Conservation (phyloP, 352 stramenopile genomes). For the Globisporangium recalcitrans region DNA sequence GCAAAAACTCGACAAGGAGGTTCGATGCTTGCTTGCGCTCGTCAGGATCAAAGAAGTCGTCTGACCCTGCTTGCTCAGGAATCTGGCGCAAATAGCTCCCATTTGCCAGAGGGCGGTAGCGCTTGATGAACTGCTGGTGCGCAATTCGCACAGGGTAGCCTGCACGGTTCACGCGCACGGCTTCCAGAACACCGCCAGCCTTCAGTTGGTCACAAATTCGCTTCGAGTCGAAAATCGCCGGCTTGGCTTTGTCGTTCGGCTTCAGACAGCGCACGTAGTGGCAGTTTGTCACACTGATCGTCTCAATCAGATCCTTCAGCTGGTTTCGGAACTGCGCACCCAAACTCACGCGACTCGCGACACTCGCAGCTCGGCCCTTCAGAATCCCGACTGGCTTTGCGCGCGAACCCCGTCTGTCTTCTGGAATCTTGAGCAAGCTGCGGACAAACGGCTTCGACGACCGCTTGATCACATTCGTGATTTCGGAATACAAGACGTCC, state of each 20-base stretch:
- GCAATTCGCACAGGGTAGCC: conserved; percentile 97
- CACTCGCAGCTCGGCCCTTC: conserved; percentile 28
- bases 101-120: conserved; percentile 78
- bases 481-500: conserved; percentile 86
- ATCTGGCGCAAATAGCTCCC: conserved; percentile 57
- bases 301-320: conserved; percentile 89
- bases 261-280: conserved; percentile 99
- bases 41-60: conserved; percentile 47
- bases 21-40: conserved; percentile 49
- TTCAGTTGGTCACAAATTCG: conserved; percentile 95
- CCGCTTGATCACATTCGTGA: conserved; percentile 67
- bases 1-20: conserved; percentile 61
- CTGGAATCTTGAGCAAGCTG: conserved; percentile 36
- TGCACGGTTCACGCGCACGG: conserved; percentile 95
- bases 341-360: conserved; percentile 52
- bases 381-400: conserved; percentile 22
- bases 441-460: conserved; percentile 71
- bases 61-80: conserved; percentile 40
- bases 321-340: conserved; percentile 91
- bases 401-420: conserved; percentile 19
- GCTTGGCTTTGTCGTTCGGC: conserved; percentile 94
- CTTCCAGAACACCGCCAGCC: conserved; percentile 98
- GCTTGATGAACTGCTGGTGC: conserved; percentile 91
- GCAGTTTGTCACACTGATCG: conserved; percentile 91
- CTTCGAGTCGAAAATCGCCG: conserved; percentile 78